Evolutionary conservation across 2,329 filamentous ascomycete genomes (phyloP), one percentile per base, ranked within the genome.

Genomic region (Xenoacremonium recifei): DNA sequence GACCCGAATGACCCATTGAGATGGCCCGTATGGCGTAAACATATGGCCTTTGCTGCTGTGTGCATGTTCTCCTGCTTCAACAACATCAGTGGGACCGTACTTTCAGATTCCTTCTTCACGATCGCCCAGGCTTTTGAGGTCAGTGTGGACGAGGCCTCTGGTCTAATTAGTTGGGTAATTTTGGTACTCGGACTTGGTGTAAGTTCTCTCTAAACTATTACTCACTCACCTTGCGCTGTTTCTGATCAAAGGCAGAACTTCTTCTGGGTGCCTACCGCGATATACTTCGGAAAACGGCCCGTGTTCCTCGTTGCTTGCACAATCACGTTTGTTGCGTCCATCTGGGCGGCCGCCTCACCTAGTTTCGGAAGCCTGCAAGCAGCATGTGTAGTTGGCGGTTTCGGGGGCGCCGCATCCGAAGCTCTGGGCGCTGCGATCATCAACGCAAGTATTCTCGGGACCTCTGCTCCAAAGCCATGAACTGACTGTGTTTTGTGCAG

Each of bases 31-130:
- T 32, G 9, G 15, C 29, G 29, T 6, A 32, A 32, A 15, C 29
- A 32, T 15, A 32, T 32, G 29, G 29, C 29, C 16, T 32, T 32
- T 32, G 9, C 29, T 32, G 29, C 29, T 16, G 29, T 32, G 9
- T 32, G 29, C 29, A 32, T 32, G 29, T 32, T 32, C 29, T 10
- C 29, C 6, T 32, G 29, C 29, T 32, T 32, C 15, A 32, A 32
- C 15, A 32, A 32, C 15, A 32, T 32, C 29, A 32, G 29, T 16
- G 29, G 29, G 16, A 32, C 29, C 15, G 29, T 32, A 16, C 29
- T 32, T 16, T 32, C 29, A 6, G 29, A 32, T 15, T 32, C 29
- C 9, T 32, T 32, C 16, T 32, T 11, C 15, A 32, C 29, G 10
- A 32, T 32, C 15, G 29, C 29, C 9, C 10, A 11, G 29, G 29